Percentiles rank a stretch among this genome's conserved stretches.
Conservation (phyloP, 805 yeast species). For the Barnettozyma sp. region DNA sequence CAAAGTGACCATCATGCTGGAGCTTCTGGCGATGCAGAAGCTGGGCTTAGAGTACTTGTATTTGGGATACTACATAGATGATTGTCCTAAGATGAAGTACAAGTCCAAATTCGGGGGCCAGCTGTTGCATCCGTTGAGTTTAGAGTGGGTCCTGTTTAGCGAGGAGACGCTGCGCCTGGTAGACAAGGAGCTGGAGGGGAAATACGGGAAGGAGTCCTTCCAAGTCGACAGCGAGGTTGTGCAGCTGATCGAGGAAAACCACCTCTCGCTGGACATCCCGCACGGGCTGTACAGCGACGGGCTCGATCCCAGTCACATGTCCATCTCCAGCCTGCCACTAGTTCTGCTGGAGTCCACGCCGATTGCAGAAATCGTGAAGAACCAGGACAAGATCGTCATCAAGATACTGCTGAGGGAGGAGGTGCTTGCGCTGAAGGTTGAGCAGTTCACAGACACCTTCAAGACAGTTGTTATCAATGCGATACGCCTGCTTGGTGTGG, state of each 20-base stretch:
- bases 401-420: neutral
- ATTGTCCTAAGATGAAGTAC: conserved; percentile 77
- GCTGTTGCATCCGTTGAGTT: conserved; percentile 43
- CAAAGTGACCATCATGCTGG: conserved; percentile 67
- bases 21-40: conserved; percentile 46
- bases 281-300: conserved; percentile 1
- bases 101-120: conserved; percentile 77
- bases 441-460: neutral
- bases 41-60: conserved; percentile 50
- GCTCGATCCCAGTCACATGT: conserved; percentile 1
- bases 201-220: conserved; percentile 3
- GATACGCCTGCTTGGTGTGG: neutral
- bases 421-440: neutral
- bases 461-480: conserved; percentile 1
- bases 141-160: conserved; percentile 6
- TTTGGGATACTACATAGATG: conserved; percentile 74
- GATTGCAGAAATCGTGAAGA: conserved; percentile 1
- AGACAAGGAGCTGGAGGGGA: conserved; percentile 2
- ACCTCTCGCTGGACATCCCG: neutral
- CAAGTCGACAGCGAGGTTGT: neutral
- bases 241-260: neutral
- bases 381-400: neutral
- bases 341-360: conserved; percentile 2
- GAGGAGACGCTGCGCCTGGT: neutral
- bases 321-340: conserved; percentile 6